These are phyloP conservation scores for Neonectria faginata DNA, from an alignment of 2,329 filamentous ascomycete species.

Conservation along the genomic window DNA sequence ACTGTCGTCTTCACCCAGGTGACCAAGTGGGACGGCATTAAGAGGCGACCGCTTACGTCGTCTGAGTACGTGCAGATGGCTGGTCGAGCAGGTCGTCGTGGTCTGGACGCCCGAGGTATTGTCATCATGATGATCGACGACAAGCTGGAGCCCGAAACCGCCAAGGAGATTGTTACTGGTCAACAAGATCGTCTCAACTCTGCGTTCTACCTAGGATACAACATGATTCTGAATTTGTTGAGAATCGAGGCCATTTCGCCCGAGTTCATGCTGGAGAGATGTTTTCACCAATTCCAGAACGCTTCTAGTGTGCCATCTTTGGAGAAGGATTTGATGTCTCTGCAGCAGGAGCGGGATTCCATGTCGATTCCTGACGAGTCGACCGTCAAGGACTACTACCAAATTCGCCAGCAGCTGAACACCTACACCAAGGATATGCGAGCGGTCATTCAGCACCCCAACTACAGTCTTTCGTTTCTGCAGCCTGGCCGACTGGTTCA, in stretches of 20 bases:
- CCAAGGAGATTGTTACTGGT: conserved; percentile 94
- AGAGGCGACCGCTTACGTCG: conserved; percentile 85
- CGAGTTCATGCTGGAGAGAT: conserved; percentile 98
- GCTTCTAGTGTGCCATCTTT: conserved; percentile 85
- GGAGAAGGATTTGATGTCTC: conserved; percentile 83
- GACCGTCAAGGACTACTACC: conserved; percentile 94
- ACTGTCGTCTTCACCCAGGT: conserved; percentile 99
- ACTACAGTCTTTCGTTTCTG: conserved; percentile 85
- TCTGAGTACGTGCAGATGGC: conserved; percentile 99
- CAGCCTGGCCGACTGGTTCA: conserved; percentile 89
- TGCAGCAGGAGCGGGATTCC: conserved; percentile 79
- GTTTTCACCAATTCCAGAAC: conserved; percentile 99
- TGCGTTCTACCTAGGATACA: conserved; percentile 97
- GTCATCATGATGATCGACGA: conserved; percentile 99
- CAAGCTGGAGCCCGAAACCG: conserved; percentile 93
- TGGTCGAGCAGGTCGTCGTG: conserved; percentile 93
- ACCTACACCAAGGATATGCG: conserved; percentile 90
- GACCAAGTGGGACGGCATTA: conserved; percentile 90
- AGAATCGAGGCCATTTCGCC: conserved; percentile 99
- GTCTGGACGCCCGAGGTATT: conserved; percentile 96
- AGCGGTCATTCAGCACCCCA: conserved; percentile 90
- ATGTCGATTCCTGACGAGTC: conserved; percentile 87
- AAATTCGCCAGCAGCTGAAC: conserved; percentile 85
- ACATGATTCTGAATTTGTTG: conserved; percentile 98
- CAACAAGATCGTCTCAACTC: conserved; percentile 98